Base-by-base conservation (phyloP, 2,329 filamentous ascomycete species). In the Talaromyces sp. region DNA sequence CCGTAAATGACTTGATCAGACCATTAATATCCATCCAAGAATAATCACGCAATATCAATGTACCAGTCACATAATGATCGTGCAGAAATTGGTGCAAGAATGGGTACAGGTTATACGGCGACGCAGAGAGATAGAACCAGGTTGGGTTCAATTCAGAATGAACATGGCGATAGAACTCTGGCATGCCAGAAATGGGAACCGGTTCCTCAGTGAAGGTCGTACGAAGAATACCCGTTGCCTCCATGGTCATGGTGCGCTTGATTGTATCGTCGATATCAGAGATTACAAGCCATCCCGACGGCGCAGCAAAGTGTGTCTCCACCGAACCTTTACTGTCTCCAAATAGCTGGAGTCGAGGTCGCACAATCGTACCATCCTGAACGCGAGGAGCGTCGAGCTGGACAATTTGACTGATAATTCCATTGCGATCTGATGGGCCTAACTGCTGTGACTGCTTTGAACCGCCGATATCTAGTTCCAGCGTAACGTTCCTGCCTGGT, bases 211-310 rank as follows among this genome's bases (percentile, higher is more conserved):
- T 83, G 65, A 97, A 97, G 0, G 93, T 97, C 47, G 88, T 87
- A 42, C 84, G 82, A 4, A 97, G 77, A 64, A 97, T 93, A 2
- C 91, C 90, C 7, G 88, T 80, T 0, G 91, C 86, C 45, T 90
- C 87, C 39, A 86, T 84, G 0, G 93, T 96, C 70, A 89, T 80
- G 0, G 93, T 97, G 61, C 92, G 78, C 74, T 97, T 97, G 78
- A 97, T 96, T 0, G 92, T 96, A 73, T 97, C 93, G 68, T 97
- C 94, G 61, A 97, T 84, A 65, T 97, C 93, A 35, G 89, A 93
- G 58, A 97, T 86, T 11, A 97, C 76, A 11, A 84, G 85, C 91
- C 91, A 97, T 7, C 93, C 92, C 43, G 88, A 84, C 0, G 87
- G 83, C 16, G 84, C 86, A 0, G 89, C 89, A 65, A 89, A 91